Evolutionary conservation across 2,329 filamentous ascomycete genomes (phyloP).

Genomic region (Aspergillus glaucus): DNA sequence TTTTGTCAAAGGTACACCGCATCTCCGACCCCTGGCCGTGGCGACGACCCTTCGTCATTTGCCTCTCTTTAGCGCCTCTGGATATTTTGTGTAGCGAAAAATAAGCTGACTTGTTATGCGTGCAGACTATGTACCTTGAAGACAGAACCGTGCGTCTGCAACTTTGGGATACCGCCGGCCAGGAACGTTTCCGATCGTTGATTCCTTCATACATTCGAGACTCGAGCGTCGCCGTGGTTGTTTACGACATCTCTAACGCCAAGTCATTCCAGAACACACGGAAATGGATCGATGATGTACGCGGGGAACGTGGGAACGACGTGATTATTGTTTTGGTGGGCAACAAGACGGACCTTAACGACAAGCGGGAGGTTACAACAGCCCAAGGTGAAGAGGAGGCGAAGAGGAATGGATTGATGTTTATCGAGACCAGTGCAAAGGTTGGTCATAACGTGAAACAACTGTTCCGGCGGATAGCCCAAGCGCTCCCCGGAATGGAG

Average conservation of each 20-base stretch:
- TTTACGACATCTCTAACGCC: slow-evolving; percentile 95
- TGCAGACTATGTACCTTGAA: slow-evolving; percentile 96
- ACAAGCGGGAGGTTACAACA: slow-evolving; percentile 95
- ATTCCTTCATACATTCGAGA: slow-evolving; percentile 99
- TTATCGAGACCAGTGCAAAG: slow-evolving; percentile 98
- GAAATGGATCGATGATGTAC: slow-evolving; percentile 99
- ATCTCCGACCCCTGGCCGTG: background rate
- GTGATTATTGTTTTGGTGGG: slow-evolving; percentile 98
- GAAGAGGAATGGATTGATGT: slow-evolving; percentile 97
- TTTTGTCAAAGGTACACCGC: slow-evolving; percentile 78
- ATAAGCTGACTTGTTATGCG: slow-evolving; percentile 9
- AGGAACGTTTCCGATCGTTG: slow-evolving; percentile 92
- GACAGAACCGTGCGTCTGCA: slow-evolving; percentile 96
- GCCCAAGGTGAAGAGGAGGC: slow-evolving; percentile 96
- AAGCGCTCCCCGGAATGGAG: slow-evolving; percentile 96
- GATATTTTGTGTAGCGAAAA: background rate
- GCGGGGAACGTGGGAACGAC: slow-evolving; percentile 93
- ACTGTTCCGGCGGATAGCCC: slow-evolving; percentile 94
- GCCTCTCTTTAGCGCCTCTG: background rate
- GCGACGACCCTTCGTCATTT: background rate
- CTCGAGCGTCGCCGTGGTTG: slow-evolving; percentile 93
- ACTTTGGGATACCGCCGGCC: slow-evolving; percentile 96
- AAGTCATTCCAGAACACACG: slow-evolving; percentile 98
- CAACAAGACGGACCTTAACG: slow-evolving; percentile 98
- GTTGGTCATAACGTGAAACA: slow-evolving; percentile 97